Evolutionary conservation across 805 yeast genomes (phyloP).

Genomic region (Wickerhamiella sergipiensis): DNA sequence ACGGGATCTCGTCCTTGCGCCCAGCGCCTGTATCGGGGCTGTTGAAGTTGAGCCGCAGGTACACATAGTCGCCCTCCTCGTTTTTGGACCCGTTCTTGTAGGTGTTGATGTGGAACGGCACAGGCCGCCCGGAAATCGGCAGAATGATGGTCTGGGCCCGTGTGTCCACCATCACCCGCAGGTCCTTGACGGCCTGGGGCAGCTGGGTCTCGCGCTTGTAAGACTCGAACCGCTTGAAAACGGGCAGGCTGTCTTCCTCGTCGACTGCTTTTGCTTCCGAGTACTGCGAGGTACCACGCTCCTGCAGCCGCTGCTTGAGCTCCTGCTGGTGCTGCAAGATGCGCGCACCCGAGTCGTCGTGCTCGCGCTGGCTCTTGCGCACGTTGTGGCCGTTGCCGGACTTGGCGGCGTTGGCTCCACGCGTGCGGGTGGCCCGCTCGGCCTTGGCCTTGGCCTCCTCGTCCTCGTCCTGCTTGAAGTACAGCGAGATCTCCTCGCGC

Average conservation of each 20-base stretch:
- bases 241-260: conserved; percentile 28
- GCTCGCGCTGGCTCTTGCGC: conserved; percentile 12
- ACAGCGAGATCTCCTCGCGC: conserved; percentile 66
- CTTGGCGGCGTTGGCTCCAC: conserved; percentile 1
- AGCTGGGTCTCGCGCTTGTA: conserved; percentile 88
- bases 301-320: conserved; percentile 71
- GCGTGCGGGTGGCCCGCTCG: conserved; percentile 3
- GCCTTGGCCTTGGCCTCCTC: conserved; percentile 27
- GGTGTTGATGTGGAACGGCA: conserved; percentile 91
- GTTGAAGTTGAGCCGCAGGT: conserved; percentile 77
- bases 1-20: conserved; percentile 71
- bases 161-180: conserved; percentile 75
- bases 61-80: conserved; percentile 93
- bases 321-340: conserved; percentile 73
- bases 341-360: conserved; percentile 60
- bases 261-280: conserved; percentile 1
- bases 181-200: conserved; percentile 68
- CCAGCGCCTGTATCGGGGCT: conserved; percentile 77
- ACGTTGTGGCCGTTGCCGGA: background rate
- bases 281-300: conserved; percentile 55
- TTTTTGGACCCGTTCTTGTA: conserved; percentile 89
- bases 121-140: conserved; percentile 92
- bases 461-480: conserved; percentile 59
- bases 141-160: conserved; percentile 78
- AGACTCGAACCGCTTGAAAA: conserved; percentile 88